A percentile compares a stretch with the other conserved stretches of the same genome.
Evolutionary conservation across 371 early-diverging fungal species (phyloP).

Genomic region (Lichtheimia hyalospora): DNA sequence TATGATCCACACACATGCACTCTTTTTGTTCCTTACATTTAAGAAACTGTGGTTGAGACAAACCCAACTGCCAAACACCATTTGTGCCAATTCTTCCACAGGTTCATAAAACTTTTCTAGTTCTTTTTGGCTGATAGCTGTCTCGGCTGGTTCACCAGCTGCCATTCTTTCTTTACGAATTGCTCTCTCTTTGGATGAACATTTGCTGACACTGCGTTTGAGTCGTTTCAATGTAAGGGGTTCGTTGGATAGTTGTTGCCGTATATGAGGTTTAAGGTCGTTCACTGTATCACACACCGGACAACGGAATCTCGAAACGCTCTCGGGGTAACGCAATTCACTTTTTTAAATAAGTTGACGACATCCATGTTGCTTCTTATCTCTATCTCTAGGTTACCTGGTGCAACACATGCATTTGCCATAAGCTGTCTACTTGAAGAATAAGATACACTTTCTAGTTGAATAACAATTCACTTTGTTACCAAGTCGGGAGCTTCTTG

Average conservation of each 20-base stretch:
- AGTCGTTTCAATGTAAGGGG: slow-evolving; percentile 57
- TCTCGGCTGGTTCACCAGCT: slow-evolving; percentile 10
- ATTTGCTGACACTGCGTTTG: slow-evolving; percentile 38
- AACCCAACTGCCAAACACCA: slow-evolving; percentile 66
- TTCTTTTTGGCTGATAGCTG: slow-evolving; percentile 16
- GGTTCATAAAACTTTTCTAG: slow-evolving; percentile 40
- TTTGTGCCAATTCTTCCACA: slow-evolving; percentile 58
- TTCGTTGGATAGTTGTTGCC: slow-evolving; percentile 20
- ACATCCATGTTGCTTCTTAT: neutral
- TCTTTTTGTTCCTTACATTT: slow-evolving; percentile 43
- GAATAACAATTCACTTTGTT: neutral
- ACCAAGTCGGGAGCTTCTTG: slow-evolving; percentile 1
- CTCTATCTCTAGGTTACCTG: slow-evolving; percentile 34
- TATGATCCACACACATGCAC: neutral
- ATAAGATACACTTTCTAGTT: neutral
- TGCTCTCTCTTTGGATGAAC: slow-evolving; percentile 29
- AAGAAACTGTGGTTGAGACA: slow-evolving; percentile 76
- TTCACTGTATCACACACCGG: slow-evolving; percentile 91
- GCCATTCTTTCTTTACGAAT: slow-evolving; percentile 18
- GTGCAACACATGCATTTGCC: slow-evolving; percentile 63
- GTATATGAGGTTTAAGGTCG: slow-evolving; percentile 58
- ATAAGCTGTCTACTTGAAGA: slow-evolving; percentile 3
- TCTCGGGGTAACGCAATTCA: slow-evolving; percentile 69
- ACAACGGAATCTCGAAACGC: slow-evolving; percentile 80
- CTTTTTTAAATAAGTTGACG: slow-evolving; percentile 27